Evolutionary conservation across 2,329 filamentous ascomycete genomes (phyloP), one percentile per base, ranked within the genome.

Genomic region (Sporothrix luriei): DNA sequence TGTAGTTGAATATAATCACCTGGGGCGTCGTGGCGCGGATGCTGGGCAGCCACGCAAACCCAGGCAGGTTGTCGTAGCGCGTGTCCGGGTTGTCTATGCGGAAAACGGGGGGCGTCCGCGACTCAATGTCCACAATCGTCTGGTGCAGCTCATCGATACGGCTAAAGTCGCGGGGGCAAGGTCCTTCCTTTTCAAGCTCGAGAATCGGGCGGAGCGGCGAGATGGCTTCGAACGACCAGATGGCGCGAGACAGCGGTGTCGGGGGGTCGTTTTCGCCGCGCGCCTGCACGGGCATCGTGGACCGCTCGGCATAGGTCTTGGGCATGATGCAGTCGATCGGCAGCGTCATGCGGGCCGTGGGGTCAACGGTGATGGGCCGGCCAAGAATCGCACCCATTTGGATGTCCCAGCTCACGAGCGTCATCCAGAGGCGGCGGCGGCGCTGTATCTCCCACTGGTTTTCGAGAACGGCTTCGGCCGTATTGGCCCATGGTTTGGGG

Each of bases 391-490:
- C 78, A 10, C 82, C 82, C 66, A 84, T 86, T 71, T 86, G 84
- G 13, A 85, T 74, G 71, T 87, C 85, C 85, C 84, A 88, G 66
- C 78, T 71, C 38, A 83, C 79, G 2, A 90, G 80, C 26, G 84
- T 82, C 76, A 85, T 82, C 82, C 87, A 90, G 68, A 87, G 78
- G 73, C 82, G 82, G 59, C 87, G 80, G 64, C 87, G 80, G 49
- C 83, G 79, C 75, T 89, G 83, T 29, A 87, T 82, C 61, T 82
- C 78, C 87, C 87, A 89, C 73, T 87, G 81, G 70, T 85, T 87
- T 71, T 86, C 83, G 19, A 88, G 77, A 2, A 84, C 77, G 43
- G 82, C 81, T 70, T 85, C 84, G 5, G 82, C 76, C 51, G 80
- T 82, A 51, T 81, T 77, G 48, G 82, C 78, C 16, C 76, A 78